Evolutionary conservation across 2,329 filamentous ascomycete genomes (phyloP), one percentile per base, ranked within the genome.

Genomic region (Sphaerostilbella broomeana): DNA sequence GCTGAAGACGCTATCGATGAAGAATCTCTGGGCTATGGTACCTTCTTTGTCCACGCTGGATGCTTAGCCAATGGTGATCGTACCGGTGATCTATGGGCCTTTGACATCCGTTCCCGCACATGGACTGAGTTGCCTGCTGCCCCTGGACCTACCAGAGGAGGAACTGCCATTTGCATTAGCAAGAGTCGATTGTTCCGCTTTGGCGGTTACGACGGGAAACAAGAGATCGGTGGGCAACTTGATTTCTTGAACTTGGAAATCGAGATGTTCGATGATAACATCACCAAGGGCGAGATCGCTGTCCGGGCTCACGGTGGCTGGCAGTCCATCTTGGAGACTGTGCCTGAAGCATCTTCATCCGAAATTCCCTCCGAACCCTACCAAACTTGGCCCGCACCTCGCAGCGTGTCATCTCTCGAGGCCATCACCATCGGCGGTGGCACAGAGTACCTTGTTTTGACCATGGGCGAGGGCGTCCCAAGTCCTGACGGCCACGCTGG

Each of bases 11-110:
- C 80, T 4, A 69, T 74, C 2, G 78, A 79, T 43, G 73, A 80
- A 50, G 75, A 77, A 50, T 67, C 66, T 3, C 69, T 77, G 30
- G 82, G 81, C 4, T 74, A 76, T 40, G 78, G 81, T 15, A 84
- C 77, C 0, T 67, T 94, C 31, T 81, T 85, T 55, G 58, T 94
- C 21, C 86, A 94, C 57, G 86, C 83, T 4, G 86, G 87, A 4
- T 84, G 80, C 52, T 71, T 84, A 0, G 71, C 74, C 5, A 71
- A 64, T 19, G 82, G 78, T 9, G 67, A 78, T 3, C 67, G 84
- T 3, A 66, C 68, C 26, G 65, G 68, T 9, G 87, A 94, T 55
- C 61, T 89, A 5, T 94, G 87, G 87, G 76, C 77, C 0, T 94
- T 94, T 55, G 78, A 83, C 53, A 61, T 90, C 17, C 66, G 65